These are phyloP conservation scores for Leccinum rimulosum DNA, from an alignment of 768 basidiomycete genomes.

Conservation along the genomic window DNA sequence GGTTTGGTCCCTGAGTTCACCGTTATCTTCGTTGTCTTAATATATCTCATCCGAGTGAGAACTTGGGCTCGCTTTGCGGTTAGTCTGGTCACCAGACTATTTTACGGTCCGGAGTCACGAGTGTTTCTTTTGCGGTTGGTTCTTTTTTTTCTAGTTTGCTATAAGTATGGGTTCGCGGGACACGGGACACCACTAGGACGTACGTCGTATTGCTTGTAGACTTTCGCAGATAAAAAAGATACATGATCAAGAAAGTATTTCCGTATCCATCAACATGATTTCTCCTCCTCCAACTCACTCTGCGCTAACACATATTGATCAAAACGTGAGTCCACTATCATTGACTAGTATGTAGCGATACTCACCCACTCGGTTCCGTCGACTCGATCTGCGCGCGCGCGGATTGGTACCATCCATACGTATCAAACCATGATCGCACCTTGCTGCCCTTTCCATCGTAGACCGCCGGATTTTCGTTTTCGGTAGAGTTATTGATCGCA, in stretches of 20 bases:
- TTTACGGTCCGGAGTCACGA: not conserved
- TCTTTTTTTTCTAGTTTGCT: not conserved
- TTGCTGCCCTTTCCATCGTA: not conserved
- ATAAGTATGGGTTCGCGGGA: not conserved
- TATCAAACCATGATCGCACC: not conserved
- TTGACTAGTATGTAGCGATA: not conserved
- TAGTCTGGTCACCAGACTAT: too few relatives aligned
- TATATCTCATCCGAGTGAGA: not conserved
- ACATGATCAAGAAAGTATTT: not conserved
- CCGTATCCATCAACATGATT: not conserved
- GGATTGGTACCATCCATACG: not conserved
- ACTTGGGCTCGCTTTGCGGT: not conserved
- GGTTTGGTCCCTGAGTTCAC: not conserved
- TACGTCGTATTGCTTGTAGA: not conserved
- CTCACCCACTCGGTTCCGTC: not conserved
- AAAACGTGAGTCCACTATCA: not conserved
- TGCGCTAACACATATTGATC: not conserved
- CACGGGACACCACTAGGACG: not conserved
- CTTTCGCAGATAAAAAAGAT: not conserved
- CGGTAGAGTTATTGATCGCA: not conserved
- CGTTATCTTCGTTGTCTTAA: not conserved
- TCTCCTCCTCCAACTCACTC: not conserved
- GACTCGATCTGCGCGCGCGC: not conserved
- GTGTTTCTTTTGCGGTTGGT: not conserved
- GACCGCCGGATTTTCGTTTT: not conserved